Base-by-base conservation (phyloP, 2,329 filamentous ascomycete species). In the Xylaria sp. region DNA sequence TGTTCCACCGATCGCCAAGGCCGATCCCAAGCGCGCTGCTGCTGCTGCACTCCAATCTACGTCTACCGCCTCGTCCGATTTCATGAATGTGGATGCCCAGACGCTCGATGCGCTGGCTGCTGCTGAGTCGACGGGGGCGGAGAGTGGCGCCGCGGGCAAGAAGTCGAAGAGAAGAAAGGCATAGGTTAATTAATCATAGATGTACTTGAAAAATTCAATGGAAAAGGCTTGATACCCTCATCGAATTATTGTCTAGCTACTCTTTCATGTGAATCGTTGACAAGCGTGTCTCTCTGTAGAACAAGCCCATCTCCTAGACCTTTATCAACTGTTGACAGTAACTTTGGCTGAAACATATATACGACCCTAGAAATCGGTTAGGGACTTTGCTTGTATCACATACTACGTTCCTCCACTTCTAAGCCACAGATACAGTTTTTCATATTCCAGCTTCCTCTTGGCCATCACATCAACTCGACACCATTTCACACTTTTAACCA, bases 1-100 rank as follows among this genome's bases (percentile, higher is more conserved):
- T 46, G 84, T 95, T 3, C 87, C 89, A 0, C 77, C 86, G 36
- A 85, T 95, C 69, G 92, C 90, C 59, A 84, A 84, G 72, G 85
- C 85, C 36, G 92, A 95, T 74, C 86, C 89, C 43, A 86, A 87
- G 78, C 84, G 85, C 64, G 83, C 84, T n/a, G 80, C 67, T 3
- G 83, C 84, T n/a, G 80, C 67, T 3, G 30, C 63, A 3, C 46
- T n/a, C 41, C 71, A 34, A 3, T 48, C 15, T 13, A 20, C 13
- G 3, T 9, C 52, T 4, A 1, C 55, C 2, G 15, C 52, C 20
- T 41, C 52, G 23, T 63, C 66, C 25, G 77, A 81, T 32, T 74
- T 82, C 41, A 69, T 81, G 8, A 78, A 81, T 34, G 79, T 80
- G 32, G 81, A 81, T 58, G 77, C 85, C 1, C 83, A 84, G 45